phyloP scores from a whole-genome alignment of 805 yeast genomes.

The Candida takata region DNA sequence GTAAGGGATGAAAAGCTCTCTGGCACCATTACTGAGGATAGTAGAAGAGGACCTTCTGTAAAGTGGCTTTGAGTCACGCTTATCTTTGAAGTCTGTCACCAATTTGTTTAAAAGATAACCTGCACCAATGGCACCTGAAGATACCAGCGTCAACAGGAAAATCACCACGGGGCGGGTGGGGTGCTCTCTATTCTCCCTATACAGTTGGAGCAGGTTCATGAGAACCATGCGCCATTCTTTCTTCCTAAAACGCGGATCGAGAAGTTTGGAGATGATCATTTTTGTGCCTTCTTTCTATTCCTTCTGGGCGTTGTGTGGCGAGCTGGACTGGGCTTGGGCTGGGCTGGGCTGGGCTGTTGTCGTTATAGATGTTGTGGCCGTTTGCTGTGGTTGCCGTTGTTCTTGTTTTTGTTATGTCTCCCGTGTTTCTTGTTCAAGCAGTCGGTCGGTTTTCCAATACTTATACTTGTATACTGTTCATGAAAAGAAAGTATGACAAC shows the following conservation, averaged over 20 bases:
- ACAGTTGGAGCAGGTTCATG: slow-evolving; percentile 19
- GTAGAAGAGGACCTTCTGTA: slow-evolving; percentile 25
- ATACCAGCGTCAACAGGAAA: slow-evolving; percentile 20
- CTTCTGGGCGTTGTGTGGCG: too few species aligned
- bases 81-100: slow-evolving; percentile 22
- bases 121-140: slow-evolving; percentile 17
- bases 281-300: not conserved
- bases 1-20: slow-evolving; percentile 25
- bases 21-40: slow-evolving; percentile 24
- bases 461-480: too few species aligned
- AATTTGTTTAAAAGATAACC: slow-evolving; percentile 20
- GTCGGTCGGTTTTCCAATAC: too few species aligned
- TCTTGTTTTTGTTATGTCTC: too few species aligned
- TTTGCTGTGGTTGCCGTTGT: too few species aligned
- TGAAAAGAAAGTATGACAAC: too few species aligned
- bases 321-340: too few species aligned
- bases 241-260: slow-evolving; percentile 14
- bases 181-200: slow-evolving; percentile 20
- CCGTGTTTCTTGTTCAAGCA: too few species aligned
- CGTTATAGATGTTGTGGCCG: too few species aligned
- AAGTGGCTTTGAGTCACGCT: slow-evolving; percentile 22
- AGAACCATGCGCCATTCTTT: slow-evolving; percentile 18
- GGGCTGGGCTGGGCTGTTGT: too few species aligned
- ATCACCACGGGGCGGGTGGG: slow-evolving; percentile 25
- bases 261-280: slow-evolving; percentile 15